Evolutionary conservation across 1,139 yeast species (phyloP).

Genomic region (Candida buenavistaensis): DNA sequence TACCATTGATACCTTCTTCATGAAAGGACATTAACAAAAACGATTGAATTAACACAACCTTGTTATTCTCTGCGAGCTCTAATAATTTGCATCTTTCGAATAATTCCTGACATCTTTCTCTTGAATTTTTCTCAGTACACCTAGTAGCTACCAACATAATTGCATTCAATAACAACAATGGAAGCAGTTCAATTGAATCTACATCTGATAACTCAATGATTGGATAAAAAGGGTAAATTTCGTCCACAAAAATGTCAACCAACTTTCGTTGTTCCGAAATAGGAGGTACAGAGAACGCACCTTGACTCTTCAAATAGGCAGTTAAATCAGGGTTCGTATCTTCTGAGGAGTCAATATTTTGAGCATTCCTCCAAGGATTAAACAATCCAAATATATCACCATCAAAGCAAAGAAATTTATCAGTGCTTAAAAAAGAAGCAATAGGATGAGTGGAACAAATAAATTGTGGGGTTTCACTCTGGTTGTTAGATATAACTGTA

Average conservation of each 20-base stretch:
- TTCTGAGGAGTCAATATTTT: conserved; percentile 13
- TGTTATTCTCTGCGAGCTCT: conserved; percentile 24
- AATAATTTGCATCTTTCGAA: conserved; percentile 23
- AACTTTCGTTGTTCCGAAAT: conserved; percentile 18
- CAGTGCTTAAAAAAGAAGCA: conserved; percentile 28
- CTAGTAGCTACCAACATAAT: conserved; percentile 22
- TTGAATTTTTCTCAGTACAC: conserved; percentile 8
- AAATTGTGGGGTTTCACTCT: conserved; percentile 21
- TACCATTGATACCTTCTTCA: conserved; percentile 29
- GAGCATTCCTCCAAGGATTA: conserved; percentile 28
- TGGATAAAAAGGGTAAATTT: conserved; percentile 26
- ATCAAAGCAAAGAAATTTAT: conserved; percentile 26
- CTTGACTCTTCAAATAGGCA: conserved; percentile 19
- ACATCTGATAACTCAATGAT: conserved; percentile 18
- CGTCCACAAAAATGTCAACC: conserved; percentile 20
- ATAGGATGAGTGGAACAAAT: conserved; percentile 30
- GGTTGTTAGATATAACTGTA: no score
- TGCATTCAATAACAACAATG: conserved; percentile 25
- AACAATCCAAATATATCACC: conserved; percentile 27
- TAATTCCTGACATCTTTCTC: conserved; percentile 21
- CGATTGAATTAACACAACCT: conserved; percentile 26
- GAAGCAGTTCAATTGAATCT: conserved; percentile 14
- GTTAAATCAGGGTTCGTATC: conserved; percentile 18
- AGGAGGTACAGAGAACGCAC: conserved; percentile 23
- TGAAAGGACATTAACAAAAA: conserved; percentile 24